phyloP scores from a whole-genome alignment of 2,329 filamentous ascomycete species.

The Penicillium sclerotigenum region DNA sequence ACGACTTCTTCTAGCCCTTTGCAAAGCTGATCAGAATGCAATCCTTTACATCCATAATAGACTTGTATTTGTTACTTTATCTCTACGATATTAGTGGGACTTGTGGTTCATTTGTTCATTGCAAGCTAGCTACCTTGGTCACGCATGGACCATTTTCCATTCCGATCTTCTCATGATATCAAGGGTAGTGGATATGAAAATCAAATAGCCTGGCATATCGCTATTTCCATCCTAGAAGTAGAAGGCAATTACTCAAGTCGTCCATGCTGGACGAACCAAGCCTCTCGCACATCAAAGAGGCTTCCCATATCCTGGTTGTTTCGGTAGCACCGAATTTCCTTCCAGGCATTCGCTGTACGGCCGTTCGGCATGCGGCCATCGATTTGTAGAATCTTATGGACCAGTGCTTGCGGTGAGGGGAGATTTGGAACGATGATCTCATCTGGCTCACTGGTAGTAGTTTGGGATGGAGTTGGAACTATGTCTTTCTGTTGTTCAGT shows the following conservation, averaged over 20 bases:
- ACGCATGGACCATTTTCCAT: neutral
- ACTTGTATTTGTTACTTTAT: neutral
- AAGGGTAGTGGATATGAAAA: neutral
- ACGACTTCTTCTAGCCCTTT: neutral
- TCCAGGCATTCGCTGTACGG: conserved; percentile 43
- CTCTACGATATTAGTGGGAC: neutral
- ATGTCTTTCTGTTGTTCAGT: neutral
- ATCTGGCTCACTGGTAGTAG: neutral
- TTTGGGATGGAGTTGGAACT: neutral
- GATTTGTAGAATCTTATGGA: conserved; percentile 36
- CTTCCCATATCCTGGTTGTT: conserved; percentile 48
- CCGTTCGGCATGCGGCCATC: conserved; percentile 38
- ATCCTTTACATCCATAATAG: neutral
- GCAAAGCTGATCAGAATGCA: too few relatives aligned
- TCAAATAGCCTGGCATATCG: neutral
- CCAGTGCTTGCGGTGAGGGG: conserved; percentile 28
- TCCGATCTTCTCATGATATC: neutral
- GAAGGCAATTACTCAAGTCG: conserved; percentile 8
- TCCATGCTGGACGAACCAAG: conserved; percentile 34
- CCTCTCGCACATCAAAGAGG: conserved; percentile 44
- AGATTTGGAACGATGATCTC: conserved; percentile 33
- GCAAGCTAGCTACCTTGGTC: neutral
- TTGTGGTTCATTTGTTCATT: neutral
- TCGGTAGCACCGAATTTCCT: conserved; percentile 42
- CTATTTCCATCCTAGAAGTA: neutral